Evolutionary conservation across 345 rosid species (phyloP), one percentile per base, ranked within the genome.

Genomic region (Punica granatum): DNA sequence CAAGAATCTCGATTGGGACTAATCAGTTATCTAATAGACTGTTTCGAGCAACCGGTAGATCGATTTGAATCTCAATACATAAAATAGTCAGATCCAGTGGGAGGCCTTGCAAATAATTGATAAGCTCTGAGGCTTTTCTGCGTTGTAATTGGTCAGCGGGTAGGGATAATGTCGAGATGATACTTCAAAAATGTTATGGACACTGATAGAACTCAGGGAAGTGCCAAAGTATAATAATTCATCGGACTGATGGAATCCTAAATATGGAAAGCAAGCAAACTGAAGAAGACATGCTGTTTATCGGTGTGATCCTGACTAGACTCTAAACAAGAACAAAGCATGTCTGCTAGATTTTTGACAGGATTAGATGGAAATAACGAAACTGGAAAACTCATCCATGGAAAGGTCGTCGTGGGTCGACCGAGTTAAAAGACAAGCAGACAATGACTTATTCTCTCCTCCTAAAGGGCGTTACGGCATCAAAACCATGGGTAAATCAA

Each of bases 341-440:
- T 60, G 71, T 39, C 71, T 31, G 65, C 65, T 60, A 68, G 65
- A 59, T 68, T 42, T 68, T 32, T 13, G n/a, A 30, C 42, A 39
- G 32, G 37, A n/a, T 42, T 59, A n/a, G 51, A 35, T 25, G 21
- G 43, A 28, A 12, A 54, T 19, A 49, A 26, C 18, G 15, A 35
- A 66, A 49, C 18, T 4, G 32, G 44, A 15, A 25, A 33, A 26
- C 61, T 51, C 34, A 13, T 56, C 34, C 61, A 48, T 21, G 58
- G 28, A 51, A 51, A 51, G 28, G 32, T 11, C 28, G 31, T 26
- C 35, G 2, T 31, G 39, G 68, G 41, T 44, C 58, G 5, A 5
- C 6, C 21, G 43, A 66, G 25, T 30, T 64, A 49, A 2, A 26
- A 46, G 36, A 65, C 33, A 6, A 65, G 42, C 41, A 65, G 58